A percentile compares a stretch with the other conserved stretches of the same genome.
phyloP scores from a whole-genome alignment of 805 yeast species.

The Candida tammaniensis region DNA sequence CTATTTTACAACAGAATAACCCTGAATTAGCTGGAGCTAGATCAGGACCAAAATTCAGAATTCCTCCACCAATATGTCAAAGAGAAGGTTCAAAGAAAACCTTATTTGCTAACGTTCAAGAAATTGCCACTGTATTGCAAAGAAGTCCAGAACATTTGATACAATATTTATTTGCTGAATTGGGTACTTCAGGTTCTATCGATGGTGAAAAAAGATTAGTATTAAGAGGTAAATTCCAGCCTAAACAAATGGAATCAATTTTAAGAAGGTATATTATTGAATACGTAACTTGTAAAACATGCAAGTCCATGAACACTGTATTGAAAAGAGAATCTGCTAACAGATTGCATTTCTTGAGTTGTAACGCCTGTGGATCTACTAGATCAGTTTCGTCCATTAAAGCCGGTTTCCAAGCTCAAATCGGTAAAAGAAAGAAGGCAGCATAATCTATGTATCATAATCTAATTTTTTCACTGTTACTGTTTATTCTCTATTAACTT shows the following conservation, averaged over 20 bases:
- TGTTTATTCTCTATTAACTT: neutral
- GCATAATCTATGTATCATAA: slow-evolving; percentile 15
- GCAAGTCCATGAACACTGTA: slow-evolving; percentile 96
- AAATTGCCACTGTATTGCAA: slow-evolving; percentile 88
- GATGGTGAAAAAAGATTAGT: slow-evolving; percentile 97
- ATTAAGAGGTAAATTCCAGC: slow-evolving; percentile 97
- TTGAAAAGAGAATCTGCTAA: slow-evolving; percentile 93
- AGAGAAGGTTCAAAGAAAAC: slow-evolving; percentile 98
- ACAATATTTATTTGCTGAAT: slow-evolving; percentile 94
- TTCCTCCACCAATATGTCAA: slow-evolving; percentile 95
- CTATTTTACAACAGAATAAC: slow-evolving; percentile 83
- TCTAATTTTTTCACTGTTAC: slow-evolving; percentile 7
- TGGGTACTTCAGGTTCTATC: slow-evolving; percentile 99
- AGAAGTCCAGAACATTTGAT: slow-evolving; percentile 96
- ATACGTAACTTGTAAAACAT: slow-evolving; percentile 97
- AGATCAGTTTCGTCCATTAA: slow-evolving; percentile 96
- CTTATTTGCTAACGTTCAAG: slow-evolving; percentile 92
- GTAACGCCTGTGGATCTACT: slow-evolving; percentile 97
- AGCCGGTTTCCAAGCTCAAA: slow-evolving; percentile 99
- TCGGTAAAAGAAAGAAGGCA: slow-evolving; percentile 76
- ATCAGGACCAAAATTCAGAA: slow-evolving; percentile 86
- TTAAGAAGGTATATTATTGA: slow-evolving; percentile 95
- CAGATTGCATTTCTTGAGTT: slow-evolving; percentile 95
- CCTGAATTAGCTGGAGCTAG: slow-evolving; percentile 99
- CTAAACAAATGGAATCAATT: slow-evolving; percentile 95